Percentiles rank a stretch among this genome's conserved stretches.
Evolutionary conservation across 2,329 filamentous ascomycete species (phyloP).

Genomic region (Massarina eburnea): DNA sequence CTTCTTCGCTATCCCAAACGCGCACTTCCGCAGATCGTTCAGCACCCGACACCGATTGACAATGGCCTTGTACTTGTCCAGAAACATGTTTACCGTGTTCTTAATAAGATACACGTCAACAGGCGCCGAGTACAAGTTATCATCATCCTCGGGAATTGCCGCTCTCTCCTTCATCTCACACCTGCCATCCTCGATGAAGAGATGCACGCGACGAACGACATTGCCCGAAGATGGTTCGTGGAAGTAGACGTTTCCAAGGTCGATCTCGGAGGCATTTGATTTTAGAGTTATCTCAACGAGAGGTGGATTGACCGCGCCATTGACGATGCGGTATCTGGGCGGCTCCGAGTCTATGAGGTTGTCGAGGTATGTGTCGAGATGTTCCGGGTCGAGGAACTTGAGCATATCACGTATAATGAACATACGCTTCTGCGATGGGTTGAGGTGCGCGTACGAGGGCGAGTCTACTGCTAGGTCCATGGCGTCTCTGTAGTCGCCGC

Average conservation of each 20-base stretch:
- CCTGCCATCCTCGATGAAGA: slow-evolving; percentile 20
- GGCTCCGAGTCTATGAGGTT: slow-evolving; percentile 30
- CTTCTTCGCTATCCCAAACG: slow-evolving; percentile 19
- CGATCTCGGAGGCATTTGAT: slow-evolving; percentile 20
- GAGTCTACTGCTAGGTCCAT: slow-evolving; percentile 5
- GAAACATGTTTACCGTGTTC: slow-evolving; percentile 25
- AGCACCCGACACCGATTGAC: slow-evolving; percentile 19
- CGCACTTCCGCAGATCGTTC: slow-evolving; percentile 25
- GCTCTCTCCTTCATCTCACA: slow-evolving; percentile 24
- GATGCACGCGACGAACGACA: slow-evolving; percentile 10
- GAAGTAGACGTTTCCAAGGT: slow-evolving; percentile 35
- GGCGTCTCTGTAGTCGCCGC: not conserved
- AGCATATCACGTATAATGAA: slow-evolving; percentile 32
- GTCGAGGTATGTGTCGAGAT: slow-evolving; percentile 31
- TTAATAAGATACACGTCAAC: slow-evolving; percentile 28
- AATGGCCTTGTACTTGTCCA: slow-evolving; percentile 28
- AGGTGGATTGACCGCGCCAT: slow-evolving; percentile 22
- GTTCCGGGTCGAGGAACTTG: slow-evolving; percentile 21
- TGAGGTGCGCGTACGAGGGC: slow-evolving; percentile 18
- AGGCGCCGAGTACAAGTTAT: slow-evolving; percentile 15
- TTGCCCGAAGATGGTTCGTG: slow-evolving; percentile 13
- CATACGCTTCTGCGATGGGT: slow-evolving; percentile 29
- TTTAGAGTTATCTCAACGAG: slow-evolving; percentile 25
- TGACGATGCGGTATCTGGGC: slow-evolving; percentile 27
- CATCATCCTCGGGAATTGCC: slow-evolving; percentile 18